These are phyloP conservation scores for Zanthoxylum bungeanum DNA, from an alignment of 345 rosid genomes.

Conservation along the genomic window DNA sequence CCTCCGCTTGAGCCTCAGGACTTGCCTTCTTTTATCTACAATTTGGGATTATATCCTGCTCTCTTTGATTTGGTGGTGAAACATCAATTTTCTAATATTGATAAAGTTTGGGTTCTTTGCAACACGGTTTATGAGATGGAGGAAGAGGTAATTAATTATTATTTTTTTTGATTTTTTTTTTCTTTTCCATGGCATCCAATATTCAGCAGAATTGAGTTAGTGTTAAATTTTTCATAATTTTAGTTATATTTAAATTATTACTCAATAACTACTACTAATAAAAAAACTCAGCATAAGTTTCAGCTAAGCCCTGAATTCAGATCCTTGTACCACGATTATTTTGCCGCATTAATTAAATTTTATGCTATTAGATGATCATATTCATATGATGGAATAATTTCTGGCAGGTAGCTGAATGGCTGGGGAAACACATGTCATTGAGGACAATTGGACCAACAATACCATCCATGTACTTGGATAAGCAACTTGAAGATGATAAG, in stretches of 20 bases:
- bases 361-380: too few relatives aligned
- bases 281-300: too few relatives aligned
- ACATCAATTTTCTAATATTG: constrained; percentile 28
- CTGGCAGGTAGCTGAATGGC: constrained; percentile 13
- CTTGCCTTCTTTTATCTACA: constrained; percentile 26
- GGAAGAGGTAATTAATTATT: constrained; percentile 26
- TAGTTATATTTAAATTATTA: too few relatives aligned
- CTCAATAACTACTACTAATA: too few relatives aligned
- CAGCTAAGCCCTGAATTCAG: too few relatives aligned
- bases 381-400: too few relatives aligned
- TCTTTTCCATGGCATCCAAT: too few relatives aligned
- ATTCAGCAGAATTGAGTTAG: too few relatives aligned
- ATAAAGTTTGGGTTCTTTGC: constrained; percentile 25
- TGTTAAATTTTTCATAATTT: too few relatives aligned
- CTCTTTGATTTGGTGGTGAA: background rate
- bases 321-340: too few relatives aligned
- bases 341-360: too few relatives aligned
- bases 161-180: too few relatives aligned
- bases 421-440: constrained; percentile 14
- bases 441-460: constrained; percentile 21
- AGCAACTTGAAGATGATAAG: constrained; percentile 15
- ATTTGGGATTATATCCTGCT: constrained; percentile 23
- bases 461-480: constrained; percentile 25
- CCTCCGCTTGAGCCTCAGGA: constrained; percentile 23
- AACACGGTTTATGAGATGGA: constrained; percentile 29